Evolutionary conservation across 352 stramenopile genomes (phyloP).

Genomic region (Phytophthora brassicae): DNA sequence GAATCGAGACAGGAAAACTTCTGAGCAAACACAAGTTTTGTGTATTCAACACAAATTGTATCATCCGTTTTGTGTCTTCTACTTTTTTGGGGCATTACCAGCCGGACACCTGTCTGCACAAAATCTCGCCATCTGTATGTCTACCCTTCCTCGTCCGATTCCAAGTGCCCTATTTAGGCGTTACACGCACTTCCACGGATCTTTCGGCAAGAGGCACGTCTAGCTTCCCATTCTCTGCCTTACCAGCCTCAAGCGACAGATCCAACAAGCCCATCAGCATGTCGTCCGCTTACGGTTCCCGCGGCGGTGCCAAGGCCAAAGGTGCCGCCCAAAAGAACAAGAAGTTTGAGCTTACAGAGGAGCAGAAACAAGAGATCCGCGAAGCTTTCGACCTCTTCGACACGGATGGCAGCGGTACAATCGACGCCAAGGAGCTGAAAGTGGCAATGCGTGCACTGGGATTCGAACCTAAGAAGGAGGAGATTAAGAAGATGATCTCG

Average conservation of each 20-base stretch:
- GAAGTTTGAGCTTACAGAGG: slow-evolving; percentile 89
- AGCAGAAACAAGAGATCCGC: slow-evolving; percentile 95
- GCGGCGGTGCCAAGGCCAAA: slow-evolving; percentile 67
- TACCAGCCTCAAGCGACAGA: not conserved
- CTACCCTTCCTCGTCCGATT: not conserved
- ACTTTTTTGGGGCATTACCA: not conserved
- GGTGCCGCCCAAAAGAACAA: slow-evolving; percentile 76
- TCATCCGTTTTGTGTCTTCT: too few species aligned
- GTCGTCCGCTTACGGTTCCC: slow-evolving; percentile 69
- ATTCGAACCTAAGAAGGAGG: slow-evolving; percentile 97
- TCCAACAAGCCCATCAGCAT: slow-evolving; percentile 28
- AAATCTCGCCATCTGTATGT: slow-evolving; percentile 13
- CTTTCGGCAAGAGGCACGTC: slow-evolving; percentile 22
- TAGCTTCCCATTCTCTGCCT: not conserved
- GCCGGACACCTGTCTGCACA: slow-evolving; percentile 9
- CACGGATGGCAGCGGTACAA: slow-evolving; percentile 93
- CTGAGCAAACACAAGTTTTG: not conserved
- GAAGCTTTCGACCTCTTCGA: slow-evolving; percentile 98
- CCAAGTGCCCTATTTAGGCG: slow-evolving; percentile 2
- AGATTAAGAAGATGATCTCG: slow-evolving; percentile 97
- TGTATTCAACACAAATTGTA: too few species aligned
- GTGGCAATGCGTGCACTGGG: slow-evolving; percentile 95
- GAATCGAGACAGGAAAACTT: too few species aligned
- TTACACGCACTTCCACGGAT: slow-evolving; percentile 7
- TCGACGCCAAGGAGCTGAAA: slow-evolving; percentile 96